Evolutionary conservation across 108 stramenopile genomes (phyloP), one percentile per base, ranked within the genome.

Genomic region (Pseudonitzschia multiseries): DNA sequence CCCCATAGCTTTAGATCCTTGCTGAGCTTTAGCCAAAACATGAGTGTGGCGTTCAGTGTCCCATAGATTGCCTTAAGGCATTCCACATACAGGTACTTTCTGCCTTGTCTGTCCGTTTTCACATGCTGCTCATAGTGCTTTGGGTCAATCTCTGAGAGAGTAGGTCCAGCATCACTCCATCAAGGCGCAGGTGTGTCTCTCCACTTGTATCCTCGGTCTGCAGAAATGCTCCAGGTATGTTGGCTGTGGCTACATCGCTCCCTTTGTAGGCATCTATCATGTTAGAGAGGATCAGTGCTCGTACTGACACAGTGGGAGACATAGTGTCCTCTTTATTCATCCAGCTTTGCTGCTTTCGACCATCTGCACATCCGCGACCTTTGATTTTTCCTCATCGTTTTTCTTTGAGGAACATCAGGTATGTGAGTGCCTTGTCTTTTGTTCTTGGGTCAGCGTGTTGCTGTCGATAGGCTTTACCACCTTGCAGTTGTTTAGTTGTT

Each of bases 221-320:
- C n/a, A n/a, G n/a, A n/a, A n/a, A n/a, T 10, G 85, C 80, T 36
- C 64, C 63, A 0, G 82, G 82, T 12, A 85, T 70, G 46, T 86
- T 82, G 29, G 68, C 44, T 5, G 70, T 69, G 4, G 57, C 61
- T 0, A 81, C 61, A 26, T 86, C 77, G 29, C 85, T 42, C n/a
- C 51, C 22, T 72, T 86, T 73, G 4, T 76, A 41, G 1, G 85
- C 80, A 46, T 83, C 80, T 52, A 83, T 81, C 21, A 69, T 65
- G 17, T 73, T 67, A 3, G 82, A 75, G n/a, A 83, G 15, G 13
- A 85, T 33, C 10, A 85, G n/a, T n/a, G 67, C 26, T 24, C 77
- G 76, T 5, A 36, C 57, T 10, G 42, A n/a, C n/a, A n/a, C n/a
- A n/a, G n/a, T n/a, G n/a, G n/a, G n/a, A n/a, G n/a, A n/a, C n/a